Conservation (phyloP, 2,329 filamentous ascomycete species). For the Zasmidium cellare region DNA sequence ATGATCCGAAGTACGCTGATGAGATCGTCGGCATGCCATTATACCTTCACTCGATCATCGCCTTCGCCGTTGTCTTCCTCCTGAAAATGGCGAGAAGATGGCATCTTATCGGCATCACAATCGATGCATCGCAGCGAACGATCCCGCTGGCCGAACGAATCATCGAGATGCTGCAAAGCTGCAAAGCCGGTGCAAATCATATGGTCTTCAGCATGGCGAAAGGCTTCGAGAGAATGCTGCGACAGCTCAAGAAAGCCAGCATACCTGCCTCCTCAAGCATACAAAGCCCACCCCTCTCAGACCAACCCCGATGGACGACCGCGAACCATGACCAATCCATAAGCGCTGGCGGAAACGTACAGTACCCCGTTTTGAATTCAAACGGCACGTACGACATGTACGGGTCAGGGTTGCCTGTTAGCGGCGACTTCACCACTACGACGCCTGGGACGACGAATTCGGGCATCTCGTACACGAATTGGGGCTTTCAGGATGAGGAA, state of each 20-base stretch:
- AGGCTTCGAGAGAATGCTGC: slow-evolving; percentile 18
- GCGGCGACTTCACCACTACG: neutral
- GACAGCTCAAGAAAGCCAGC: slow-evolving; percentile 8
- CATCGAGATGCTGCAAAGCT: slow-evolving; percentile 8
- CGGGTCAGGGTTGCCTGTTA: neutral
- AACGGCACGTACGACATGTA: neutral
- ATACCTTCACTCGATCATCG: slow-evolving; percentile 17
- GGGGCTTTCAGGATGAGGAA: slow-evolving; percentile 15
- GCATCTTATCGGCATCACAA: slow-evolving; percentile 13
- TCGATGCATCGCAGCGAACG: slow-evolving; percentile 9
- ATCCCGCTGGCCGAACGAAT: slow-evolving; percentile 14
- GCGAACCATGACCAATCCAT: neutral
- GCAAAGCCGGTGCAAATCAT: slow-evolving; percentile 17
- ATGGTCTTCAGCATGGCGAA: slow-evolving; percentile 20
- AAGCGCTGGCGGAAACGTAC: neutral
- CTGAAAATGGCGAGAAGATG: slow-evolving; percentile 13
- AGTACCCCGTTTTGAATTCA: neutral
- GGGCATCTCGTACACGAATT: slow-evolving; percentile 6
- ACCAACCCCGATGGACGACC: neutral
- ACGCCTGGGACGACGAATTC: neutral
- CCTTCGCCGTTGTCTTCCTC: slow-evolving; percentile 18
- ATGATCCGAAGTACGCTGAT: slow-evolving; percentile 6
- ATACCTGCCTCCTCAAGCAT: neutral
- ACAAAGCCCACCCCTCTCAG: neutral
- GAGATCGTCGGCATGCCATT: slow-evolving; percentile 16